phyloP scores from a whole-genome alignment of 208 protist genomes.

The Crithidia sp. region DNA sequence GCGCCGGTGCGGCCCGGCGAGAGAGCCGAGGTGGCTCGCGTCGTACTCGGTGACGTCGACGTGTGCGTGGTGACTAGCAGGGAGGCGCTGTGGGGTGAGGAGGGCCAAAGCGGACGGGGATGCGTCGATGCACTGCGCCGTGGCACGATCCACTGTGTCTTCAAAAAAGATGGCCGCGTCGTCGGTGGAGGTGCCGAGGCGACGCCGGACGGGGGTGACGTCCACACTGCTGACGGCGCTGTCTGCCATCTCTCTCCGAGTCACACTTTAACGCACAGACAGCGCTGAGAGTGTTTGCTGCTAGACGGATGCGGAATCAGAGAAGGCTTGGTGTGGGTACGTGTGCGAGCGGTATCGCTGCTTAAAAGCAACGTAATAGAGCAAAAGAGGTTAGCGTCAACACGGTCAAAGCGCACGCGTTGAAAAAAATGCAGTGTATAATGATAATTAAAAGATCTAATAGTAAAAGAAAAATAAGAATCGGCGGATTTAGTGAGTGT shows the following conservation, averaged over 20 bases:
- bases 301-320: no score
- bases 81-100: constrained; percentile 75
- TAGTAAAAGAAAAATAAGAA: not conserved
- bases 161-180: constrained; percentile 86
- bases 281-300: no score
- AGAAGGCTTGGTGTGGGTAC: no score
- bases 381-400: no score
- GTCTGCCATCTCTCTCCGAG: not conserved
- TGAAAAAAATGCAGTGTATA: not conserved
- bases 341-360: no score
- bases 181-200: constrained; percentile 72
- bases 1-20: constrained; percentile 5
- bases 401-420: no score
- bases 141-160: constrained; percentile 76
- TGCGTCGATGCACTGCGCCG: constrained; percentile 70
- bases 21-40: constrained; percentile 45
- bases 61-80: constrained; percentile 24
- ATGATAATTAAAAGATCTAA: not conserved
- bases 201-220: constrained; percentile 40
- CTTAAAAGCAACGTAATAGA: no score
- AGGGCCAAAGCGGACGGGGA: constrained; percentile 78
- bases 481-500: not conserved
- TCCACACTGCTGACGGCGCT: not conserved
- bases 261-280: no score
- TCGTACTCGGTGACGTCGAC: constrained; percentile 83